Conservation (phyloP, 2,329 filamentous ascomycete species). For the Trichoderma koningiopsis region DNA sequence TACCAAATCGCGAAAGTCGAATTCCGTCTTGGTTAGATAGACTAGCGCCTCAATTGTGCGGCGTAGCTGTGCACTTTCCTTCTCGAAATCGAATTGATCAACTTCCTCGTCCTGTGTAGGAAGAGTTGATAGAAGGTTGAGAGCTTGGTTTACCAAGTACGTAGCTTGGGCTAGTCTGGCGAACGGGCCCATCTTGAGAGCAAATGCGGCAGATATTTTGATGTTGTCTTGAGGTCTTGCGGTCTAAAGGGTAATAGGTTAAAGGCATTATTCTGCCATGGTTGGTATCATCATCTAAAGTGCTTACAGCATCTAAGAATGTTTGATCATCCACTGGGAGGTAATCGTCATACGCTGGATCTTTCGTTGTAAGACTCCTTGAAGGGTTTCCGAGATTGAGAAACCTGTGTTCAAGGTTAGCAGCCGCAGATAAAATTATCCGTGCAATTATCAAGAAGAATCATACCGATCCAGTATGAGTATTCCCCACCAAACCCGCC, state of each 20-base stretch:
- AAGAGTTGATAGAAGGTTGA: neutral
- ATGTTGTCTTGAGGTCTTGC: slow-evolving; percentile 3
- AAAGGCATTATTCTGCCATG: accelerated
- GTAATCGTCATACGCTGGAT: slow-evolving; percentile 8
- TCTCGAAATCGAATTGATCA: neutral
- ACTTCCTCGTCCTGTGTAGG: neutral
- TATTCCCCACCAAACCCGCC: slow-evolving; percentile 8
- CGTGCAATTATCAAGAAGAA: neutral
- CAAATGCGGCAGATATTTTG: slow-evolving; percentile 2
- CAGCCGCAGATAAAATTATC: neutral
- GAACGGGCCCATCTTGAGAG: slow-evolving; percentile 2
- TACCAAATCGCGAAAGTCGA: neutral
- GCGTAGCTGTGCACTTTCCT: slow-evolving; percentile 2
- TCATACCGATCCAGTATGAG: slow-evolving; percentile 1
- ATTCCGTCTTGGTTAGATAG: neutral
- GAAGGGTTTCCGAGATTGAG: slow-evolving; percentile 1
- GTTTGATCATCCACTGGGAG: neutral
- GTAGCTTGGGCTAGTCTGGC: slow-evolving; percentile 4
- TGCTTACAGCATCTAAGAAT: neutral
- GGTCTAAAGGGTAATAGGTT: neutral
- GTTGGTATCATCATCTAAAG: neutral
- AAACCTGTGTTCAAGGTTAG: neutral
- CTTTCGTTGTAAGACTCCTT: neutral
- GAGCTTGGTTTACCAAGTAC: slow-evolving; percentile 3
- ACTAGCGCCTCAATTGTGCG: slow-evolving; percentile 1